Base-by-base conservation (phyloP, 2,329 filamentous ascomycete species). In the Colletotrichum phormii region DNA sequence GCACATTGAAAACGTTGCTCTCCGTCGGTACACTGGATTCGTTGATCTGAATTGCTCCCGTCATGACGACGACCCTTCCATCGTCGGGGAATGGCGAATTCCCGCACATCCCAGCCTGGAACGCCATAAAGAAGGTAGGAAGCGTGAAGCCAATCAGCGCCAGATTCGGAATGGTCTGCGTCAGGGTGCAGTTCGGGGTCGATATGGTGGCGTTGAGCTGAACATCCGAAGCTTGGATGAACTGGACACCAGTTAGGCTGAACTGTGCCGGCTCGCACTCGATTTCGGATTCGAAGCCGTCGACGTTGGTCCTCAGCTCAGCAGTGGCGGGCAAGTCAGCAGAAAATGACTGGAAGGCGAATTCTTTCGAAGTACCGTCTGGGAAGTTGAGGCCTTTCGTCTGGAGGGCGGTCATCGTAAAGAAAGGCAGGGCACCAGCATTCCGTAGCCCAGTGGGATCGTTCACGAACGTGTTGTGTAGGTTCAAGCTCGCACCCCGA, bases 301-400 rank as follows among this genome's bases (percentile, higher is more conserved):
- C 78, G 1, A 85, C 81, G 0, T 75, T 78, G 5, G 81, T 79
- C 18, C 75, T 76, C 9, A 83, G 64, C 15, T 77, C 75, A 18
- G 75, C 80, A 22, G 75, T 73, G 1, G 65, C 62, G 0, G 77
- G 65, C 15, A 78, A 60, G 22, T 79, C 71, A 12, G 77, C 73
- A 6, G 73, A 59, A 46, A 84, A 84, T 2, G 78, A 77, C 42
- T 82, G 80, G 42, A 81, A 84, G 5, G 82, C 82, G 61, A 79
- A 80, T n/a, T 76, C 74, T 15, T 75, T 59, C 9, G 81, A 79
- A 1, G 79, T 75, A 3, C 83, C 83, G 4, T 81, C 78, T 1
- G 83, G 83, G 18, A 76, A 78, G 4, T 73, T 59, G 13, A 77
- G 49, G 2, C 75, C 75, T 24, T 74, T 77, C 4, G 76, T 74